phyloP scores from a whole-genome alignment of 2,329 filamentous ascomycete genomes.

The Fusarium pseudocircinatum region DNA sequence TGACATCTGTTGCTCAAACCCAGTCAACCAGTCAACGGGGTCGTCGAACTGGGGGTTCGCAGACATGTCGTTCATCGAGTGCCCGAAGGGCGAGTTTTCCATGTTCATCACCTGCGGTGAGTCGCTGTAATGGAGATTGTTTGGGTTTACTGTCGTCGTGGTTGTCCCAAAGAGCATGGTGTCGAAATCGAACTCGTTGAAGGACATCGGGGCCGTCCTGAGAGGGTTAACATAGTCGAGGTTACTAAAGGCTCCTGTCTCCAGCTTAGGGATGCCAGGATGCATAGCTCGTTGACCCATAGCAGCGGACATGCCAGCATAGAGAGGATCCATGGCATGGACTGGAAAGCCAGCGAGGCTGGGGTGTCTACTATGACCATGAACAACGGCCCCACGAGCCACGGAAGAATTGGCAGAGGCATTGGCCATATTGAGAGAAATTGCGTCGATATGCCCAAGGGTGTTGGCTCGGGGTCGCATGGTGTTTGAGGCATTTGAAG shows the following conservation, averaged over 20 bases:
- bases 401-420: conserved; percentile 66
- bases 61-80: conserved; percentile 66
- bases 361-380: conserved; percentile 73
- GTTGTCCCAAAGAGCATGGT: conserved; percentile 74
- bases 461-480: conserved; percentile 95
- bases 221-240: conserved; percentile 75
- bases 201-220: conserved; percentile 76
- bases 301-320: conserved; percentile 76
- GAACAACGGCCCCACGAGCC: conserved; percentile 56
- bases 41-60: conserved; percentile 74
- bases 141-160: conserved; percentile 75
- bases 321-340: conserved; percentile 69
- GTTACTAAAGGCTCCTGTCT: conserved; percentile 75
- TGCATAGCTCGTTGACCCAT: conserved; percentile 72
- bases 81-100: conserved; percentile 70
- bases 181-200: conserved; percentile 63
- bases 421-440: conserved; percentile 74
- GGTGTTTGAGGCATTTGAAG: conserved; percentile 60
- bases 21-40: conserved; percentile 82
- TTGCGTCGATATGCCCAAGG: conserved; percentile 89
- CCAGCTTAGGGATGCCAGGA: conserved; percentile 81
- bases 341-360: conserved; percentile 76
- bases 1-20: conserved; percentile 80
- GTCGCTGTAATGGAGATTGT: conserved; percentile 84
- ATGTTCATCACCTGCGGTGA: conserved; percentile 74